A percentile compares a stretch with the other conserved stretches of the same genome.
Conservation (phyloP, 805 yeast species). For the Sugiyamaella mastotermitis region DNA sequence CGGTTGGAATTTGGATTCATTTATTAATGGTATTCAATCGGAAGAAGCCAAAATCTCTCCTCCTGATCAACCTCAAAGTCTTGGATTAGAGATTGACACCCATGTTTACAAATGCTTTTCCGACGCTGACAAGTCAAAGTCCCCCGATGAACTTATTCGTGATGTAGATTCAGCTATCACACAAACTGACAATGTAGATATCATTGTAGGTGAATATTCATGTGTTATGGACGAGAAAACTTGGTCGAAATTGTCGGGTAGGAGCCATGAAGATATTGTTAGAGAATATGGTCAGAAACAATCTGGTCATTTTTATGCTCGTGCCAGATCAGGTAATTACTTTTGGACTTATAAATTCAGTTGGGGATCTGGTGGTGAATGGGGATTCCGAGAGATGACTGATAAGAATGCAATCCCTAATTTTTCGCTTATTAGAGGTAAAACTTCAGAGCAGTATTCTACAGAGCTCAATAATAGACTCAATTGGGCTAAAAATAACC, state of each 20-base stretch:
- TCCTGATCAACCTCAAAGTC: slow-evolving; percentile 19
- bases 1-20: slow-evolving; percentile 86
- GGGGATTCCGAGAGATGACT: slow-evolving; percentile 83
- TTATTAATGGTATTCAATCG: slow-evolving; percentile 60
- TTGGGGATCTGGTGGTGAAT: slow-evolving; percentile 90
- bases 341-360: slow-evolving; percentile 91
- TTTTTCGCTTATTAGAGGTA: slow-evolving; percentile 17
- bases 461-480: slow-evolving; percentile 34
- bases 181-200: slow-evolving; percentile 48
- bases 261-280: slow-evolving; percentile 51
- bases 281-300: slow-evolving; percentile 57
- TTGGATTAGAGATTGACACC: slow-evolving; percentile 72
- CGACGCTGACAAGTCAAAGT: slow-evolving; percentile 60
- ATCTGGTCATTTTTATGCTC: slow-evolving; percentile 38
- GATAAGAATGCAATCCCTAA: slow-evolving; percentile 52
- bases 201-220: slow-evolving; percentile 84
- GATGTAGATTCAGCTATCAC: slow-evolving; percentile 40
- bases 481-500: slow-evolving; percentile 38
- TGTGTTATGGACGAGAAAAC: slow-evolving; percentile 75
- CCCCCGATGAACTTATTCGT: slow-evolving; percentile 55
- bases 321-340: slow-evolving; percentile 66
- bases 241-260: slow-evolving; percentile 51
- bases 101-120: slow-evolving; percentile 86
- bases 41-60: slow-evolving; percentile 22
- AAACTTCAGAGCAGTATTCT: slow-evolving; percentile 18